Evolutionary conservation across 2,329 filamentous ascomycete species (phyloP), one percentile per base, ranked within the genome.

Genomic region (Aspergillus fumigatiaffinis): DNA sequence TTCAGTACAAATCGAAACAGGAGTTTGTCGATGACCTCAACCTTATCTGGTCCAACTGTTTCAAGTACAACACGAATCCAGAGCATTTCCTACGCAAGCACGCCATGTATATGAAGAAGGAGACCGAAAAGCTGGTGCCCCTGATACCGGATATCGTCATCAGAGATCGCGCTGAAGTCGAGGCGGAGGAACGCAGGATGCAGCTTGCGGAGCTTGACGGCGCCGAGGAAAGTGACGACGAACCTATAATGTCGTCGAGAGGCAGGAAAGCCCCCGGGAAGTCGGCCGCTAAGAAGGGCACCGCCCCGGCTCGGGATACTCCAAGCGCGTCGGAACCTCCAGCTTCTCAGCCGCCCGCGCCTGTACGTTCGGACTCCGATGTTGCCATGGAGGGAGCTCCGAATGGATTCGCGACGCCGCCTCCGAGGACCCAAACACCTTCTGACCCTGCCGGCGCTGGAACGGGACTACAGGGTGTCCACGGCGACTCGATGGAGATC

Each of bases 221-320:
- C 42, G 90, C 84, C 28, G 93, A 97, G 58, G 93, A 97, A 73
- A 96, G 92, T 65, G 93, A 97, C 68, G 93, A 97, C 71, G 92
- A 96, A 75, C 94, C 94, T 8, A 97, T 99, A 69, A 97, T 97
- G 90, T 94, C 94, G 57, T 97, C 93, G 51, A 86, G 94, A 63
- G 94, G 94, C 53, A 88, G 94, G 48, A 96, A 93, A 72, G 90
- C 92, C 17, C 90, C 87, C 5, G 86, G 85, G 29, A 89, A 90
- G 64, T 92, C 90, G 70, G 88, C 66, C 8, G 66, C 91, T 23
- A 86, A 87, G 61, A 93, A 88, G 67, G 84, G 85, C 14, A 77
- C 81, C 20, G 77, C 73, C 38, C 78, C 79, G 26, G 87, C 88
- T 21, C 85, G 91, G 52, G 93, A 91, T 67, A 87, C 89, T 2